Conservation (phyloP, 1,139 yeast species). For the Scheffersomyces quercinus region DNA sequence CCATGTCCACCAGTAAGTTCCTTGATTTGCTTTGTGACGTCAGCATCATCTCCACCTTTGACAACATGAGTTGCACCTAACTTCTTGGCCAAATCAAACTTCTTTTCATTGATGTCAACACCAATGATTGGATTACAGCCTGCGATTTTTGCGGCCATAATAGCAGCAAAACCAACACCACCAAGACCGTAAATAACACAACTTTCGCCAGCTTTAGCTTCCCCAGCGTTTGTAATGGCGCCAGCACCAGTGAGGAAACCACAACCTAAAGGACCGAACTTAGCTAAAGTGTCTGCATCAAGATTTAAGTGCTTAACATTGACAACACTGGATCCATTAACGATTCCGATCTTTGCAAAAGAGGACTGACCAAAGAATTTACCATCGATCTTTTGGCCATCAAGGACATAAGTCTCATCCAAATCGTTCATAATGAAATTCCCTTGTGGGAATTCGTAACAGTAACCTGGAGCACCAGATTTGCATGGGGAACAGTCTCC, state of each 20-base stretch:
- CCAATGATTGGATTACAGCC: slow-evolving; percentile 38
- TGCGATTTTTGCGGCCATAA: slow-evolving; percentile 16
- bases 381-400: slow-evolving; percentile 1
- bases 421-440: slow-evolving; percentile 2
- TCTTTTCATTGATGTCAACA: slow-evolving; percentile 43
- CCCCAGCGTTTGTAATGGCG: slow-evolving; percentile 6
- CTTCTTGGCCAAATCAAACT: slow-evolving; percentile 38
- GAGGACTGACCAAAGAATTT: slow-evolving; percentile 8
- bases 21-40: slow-evolving; percentile 25
- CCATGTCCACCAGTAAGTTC: slow-evolving; percentile 16
- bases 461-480: slow-evolving; percentile 1
- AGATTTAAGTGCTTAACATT: slow-evolving; percentile 3
- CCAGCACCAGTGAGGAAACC: slow-evolving; percentile 9
- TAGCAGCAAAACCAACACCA: slow-evolving; percentile 46
- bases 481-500: slow-evolving; percentile 2
- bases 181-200: slow-evolving; percentile 35
- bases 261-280: slow-evolving; percentile 7
- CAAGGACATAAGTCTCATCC: neutral
- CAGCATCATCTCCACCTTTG: slow-evolving; percentile 7
- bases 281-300: slow-evolving; percentile 2
- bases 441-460: neutral
- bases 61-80: slow-evolving; percentile 43
- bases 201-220: slow-evolving; percentile 7
- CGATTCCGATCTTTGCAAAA: slow-evolving; percentile 1
- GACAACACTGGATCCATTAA: slow-evolving; percentile 2